phyloP scores from a whole-genome alignment of 768 basidiomycete genomes.

The Tulasnella sp. region DNA sequence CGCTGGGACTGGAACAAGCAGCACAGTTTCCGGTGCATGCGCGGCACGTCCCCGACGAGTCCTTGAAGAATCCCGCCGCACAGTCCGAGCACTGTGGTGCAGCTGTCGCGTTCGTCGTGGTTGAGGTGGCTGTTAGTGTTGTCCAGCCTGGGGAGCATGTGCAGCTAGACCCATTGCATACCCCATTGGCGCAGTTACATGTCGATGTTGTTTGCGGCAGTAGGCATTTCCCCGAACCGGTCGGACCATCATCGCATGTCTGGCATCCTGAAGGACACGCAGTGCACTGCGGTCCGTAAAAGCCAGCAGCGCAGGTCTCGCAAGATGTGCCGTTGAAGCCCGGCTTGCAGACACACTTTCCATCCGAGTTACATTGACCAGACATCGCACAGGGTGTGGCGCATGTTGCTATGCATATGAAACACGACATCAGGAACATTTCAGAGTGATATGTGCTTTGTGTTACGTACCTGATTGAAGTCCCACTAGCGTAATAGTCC shows the following conservation, averaged over 20 bases:
- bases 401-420: slow-evolving; percentile 38
- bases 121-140: slow-evolving; percentile 18
- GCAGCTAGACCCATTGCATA: slow-evolving; percentile 61
- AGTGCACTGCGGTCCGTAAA: slow-evolving; percentile 45
- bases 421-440: not conserved
- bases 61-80: slow-evolving; percentile 62
- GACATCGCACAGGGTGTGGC: slow-evolving; percentile 63
- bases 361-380: slow-evolving; percentile 56
- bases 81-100: slow-evolving; percentile 55
- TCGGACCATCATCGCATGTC: slow-evolving; percentile 68
- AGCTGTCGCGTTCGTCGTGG: slow-evolving; percentile 41
- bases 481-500: slow-evolving; percentile 50
- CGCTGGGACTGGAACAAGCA: slow-evolving; percentile 55
- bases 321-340: slow-evolving; percentile 75
- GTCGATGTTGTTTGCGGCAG: slow-evolving; percentile 43
- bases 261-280: slow-evolving; percentile 59
- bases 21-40: slow-evolving; percentile 68
- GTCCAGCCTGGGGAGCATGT: slow-evolving; percentile 71
- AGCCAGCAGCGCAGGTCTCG: slow-evolving; percentile 62
- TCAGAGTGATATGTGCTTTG: not conserved
- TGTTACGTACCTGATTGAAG: slow-evolving; percentile 41
- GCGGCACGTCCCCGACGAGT: slow-evolving; percentile 60
- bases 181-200: slow-evolving; percentile 77
- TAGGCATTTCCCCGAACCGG: slow-evolving; percentile 67
- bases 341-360: slow-evolving; percentile 58